These are phyloP conservation scores for Komagataella kurtzmanii DNA, from an alignment of 805 yeast species.

Conservation along the genomic window DNA sequence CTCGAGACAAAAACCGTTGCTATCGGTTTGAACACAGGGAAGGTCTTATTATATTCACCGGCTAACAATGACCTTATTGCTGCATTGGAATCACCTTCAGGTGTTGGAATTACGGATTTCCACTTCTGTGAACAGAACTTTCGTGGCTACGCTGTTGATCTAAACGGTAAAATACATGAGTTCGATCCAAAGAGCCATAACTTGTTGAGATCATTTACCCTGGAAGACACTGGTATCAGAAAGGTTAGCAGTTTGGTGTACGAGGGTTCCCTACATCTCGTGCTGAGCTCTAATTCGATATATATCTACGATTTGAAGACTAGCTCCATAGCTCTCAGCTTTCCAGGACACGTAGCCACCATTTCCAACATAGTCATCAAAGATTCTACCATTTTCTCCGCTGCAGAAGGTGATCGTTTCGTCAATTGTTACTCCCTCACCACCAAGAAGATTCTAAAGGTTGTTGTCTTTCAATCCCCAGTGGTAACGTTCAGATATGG, in stretches of 20 bases:
- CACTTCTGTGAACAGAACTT: slow-evolving; percentile 26
- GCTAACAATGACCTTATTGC: slow-evolving; percentile 40
- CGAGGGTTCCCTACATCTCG: slow-evolving; percentile 25
- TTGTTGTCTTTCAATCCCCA: slow-evolving; percentile 60
- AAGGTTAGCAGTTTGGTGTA: slow-evolving; percentile 10
- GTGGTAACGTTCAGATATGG: slow-evolving; percentile 31
- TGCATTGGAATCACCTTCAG: slow-evolving; percentile 32
- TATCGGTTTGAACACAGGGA: slow-evolving; percentile 54
- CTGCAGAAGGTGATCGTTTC: slow-evolving; percentile 73
- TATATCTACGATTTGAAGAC: slow-evolving; percentile 31
- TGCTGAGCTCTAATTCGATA: slow-evolving; percentile 58
- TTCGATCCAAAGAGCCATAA: slow-evolving; percentile 41
- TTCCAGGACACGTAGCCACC: slow-evolving; percentile 71
- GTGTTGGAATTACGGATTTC: slow-evolving; percentile 35
- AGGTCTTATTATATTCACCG: slow-evolving; percentile 56
- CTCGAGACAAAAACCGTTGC: slow-evolving; percentile 35
- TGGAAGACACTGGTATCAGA: slow-evolving; percentile 13
- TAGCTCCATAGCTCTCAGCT: slow-evolving; percentile 29
- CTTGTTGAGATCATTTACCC: slow-evolving; percentile 27
- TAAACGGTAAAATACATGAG: slow-evolving; percentile 41
- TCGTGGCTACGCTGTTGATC: slow-evolving; percentile 47
- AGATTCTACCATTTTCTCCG: slow-evolving; percentile 42
- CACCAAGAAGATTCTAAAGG: slow-evolving; percentile 27
- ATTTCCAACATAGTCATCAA: slow-evolving; percentile 32
- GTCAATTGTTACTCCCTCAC: slow-evolving; percentile 52